Evolutionary conservation across 768 basidiomycete genomes (phyloP).

Genomic region (Botryobasidium botryosum): DNA sequence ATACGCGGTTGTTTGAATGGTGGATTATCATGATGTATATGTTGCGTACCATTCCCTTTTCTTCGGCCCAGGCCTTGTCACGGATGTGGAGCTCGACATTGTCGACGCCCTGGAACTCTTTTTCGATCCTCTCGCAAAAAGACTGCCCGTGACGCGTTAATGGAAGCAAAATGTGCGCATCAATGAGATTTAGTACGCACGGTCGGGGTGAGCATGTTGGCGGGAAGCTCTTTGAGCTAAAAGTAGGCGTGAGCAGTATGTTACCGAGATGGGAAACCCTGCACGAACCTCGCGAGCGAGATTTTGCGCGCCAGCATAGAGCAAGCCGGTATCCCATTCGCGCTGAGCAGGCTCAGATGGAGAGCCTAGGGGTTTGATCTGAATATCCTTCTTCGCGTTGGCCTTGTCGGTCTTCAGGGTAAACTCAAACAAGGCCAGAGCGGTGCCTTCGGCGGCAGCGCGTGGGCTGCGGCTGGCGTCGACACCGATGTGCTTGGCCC

Average conservation of each 20-base stretch:
- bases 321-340: constrained; percentile 56
- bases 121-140: constrained; percentile 53
- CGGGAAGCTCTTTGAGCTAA: constrained; percentile 72
- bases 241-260: not conserved
- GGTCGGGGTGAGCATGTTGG: constrained; percentile 74
- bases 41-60: constrained; percentile 57
- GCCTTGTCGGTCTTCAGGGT: constrained; percentile 63
- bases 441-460: constrained; percentile 50
- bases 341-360: constrained; percentile 22
- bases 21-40: not conserved
- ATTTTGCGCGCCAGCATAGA: constrained; percentile 67
- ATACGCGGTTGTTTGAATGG: too few species aligned
- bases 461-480: constrained; percentile 43
- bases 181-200: constrained; percentile 21
- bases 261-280: not conserved
- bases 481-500: constrained; percentile 36
- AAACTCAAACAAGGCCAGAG: constrained; percentile 60
- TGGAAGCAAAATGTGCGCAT: not conserved
- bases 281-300: constrained; percentile 50
- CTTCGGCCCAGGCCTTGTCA: constrained; percentile 68
- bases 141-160: constrained; percentile 22
- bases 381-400: constrained; percentile 28
- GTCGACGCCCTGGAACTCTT: constrained; percentile 44
- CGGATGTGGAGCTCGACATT: constrained; percentile 54
- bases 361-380: constrained; percentile 27